These are phyloP conservation scores for Fusarium austroafricanum DNA, from an alignment of 2,329 filamentous ascomycete species.

Conservation along the genomic window DNA sequence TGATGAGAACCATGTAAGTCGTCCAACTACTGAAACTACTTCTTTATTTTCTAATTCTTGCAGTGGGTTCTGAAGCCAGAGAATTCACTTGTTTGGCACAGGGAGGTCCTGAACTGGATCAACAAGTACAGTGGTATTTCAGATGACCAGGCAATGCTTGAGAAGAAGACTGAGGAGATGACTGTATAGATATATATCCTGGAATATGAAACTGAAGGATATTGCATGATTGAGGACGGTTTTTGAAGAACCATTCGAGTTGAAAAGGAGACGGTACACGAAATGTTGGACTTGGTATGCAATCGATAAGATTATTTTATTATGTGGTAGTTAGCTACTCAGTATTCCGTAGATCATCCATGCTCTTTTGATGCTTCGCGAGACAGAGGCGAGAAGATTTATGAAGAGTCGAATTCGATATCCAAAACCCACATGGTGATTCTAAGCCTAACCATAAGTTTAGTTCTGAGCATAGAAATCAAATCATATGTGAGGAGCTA, in stretches of 20 bases:
- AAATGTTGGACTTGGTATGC: background rate
- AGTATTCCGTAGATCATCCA: background rate
- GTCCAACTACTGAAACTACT: background rate
- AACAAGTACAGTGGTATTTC: conserved; percentile 68
- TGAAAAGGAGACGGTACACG: background rate
- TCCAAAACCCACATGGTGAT: no score
- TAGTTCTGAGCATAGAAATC: no score
- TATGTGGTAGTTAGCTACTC: background rate
- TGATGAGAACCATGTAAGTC: conserved; percentile 71
- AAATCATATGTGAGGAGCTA: no score
- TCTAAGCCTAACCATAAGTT: no score
- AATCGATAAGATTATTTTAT: background rate
- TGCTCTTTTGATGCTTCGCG: background rate
- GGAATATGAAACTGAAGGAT: background rate
- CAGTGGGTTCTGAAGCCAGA: conserved; percentile 90
- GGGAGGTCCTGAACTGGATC: conserved; percentile 83
- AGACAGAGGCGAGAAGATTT: background rate
- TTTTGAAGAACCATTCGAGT: background rate
- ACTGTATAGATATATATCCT: conserved; percentile 17
- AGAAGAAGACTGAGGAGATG: conserved; percentile 36
- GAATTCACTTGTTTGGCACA: conserved; percentile 91
- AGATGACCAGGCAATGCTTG: conserved; percentile 36
- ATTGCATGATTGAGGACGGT: background rate
- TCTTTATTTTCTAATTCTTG: background rate
- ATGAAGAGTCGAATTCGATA: no score